Conservation (phyloP, 2,329 filamentous ascomycete genomes). For the Cladorrhinum sp. region DNA sequence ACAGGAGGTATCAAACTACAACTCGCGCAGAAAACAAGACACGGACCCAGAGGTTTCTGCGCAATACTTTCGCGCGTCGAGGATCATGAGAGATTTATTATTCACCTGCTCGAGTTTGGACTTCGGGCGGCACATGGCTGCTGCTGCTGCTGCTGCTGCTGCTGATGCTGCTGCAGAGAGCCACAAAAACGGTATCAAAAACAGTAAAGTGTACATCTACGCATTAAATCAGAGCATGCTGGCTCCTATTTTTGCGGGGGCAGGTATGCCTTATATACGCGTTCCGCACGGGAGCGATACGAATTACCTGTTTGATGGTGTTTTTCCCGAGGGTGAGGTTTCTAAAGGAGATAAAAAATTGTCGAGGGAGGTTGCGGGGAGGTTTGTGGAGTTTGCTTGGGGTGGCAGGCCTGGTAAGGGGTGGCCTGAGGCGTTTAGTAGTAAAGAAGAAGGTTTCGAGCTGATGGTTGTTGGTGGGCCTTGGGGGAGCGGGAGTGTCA, state of each 20-base stretch:
- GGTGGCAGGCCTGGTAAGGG: slow-evolving; percentile 20
- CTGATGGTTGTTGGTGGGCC: slow-evolving; percentile 27
- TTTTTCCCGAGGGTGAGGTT: slow-evolving; percentile 22
- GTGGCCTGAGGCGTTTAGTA: slow-evolving; percentile 27
- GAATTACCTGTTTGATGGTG: slow-evolving; percentile 28
- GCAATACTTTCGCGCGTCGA: slow-evolving; percentile 26
- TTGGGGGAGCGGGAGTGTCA: slow-evolving; percentile 19
- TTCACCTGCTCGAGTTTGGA: slow-evolving; percentile 28
- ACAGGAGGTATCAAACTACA: slow-evolving; percentile 23
- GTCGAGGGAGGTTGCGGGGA: slow-evolving; percentile 15
- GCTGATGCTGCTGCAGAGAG: too few relatives aligned
- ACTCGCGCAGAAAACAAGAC: slow-evolving; percentile 17
- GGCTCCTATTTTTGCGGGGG: slow-evolving; percentile 23
- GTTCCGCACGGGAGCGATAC: slow-evolving; percentile 28
- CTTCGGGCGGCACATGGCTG: slow-evolving; percentile 17
- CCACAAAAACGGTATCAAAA: too few relatives aligned
- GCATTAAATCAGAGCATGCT: slow-evolving; percentile 32
- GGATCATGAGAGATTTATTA: slow-evolving; percentile 26
- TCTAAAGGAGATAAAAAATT: slow-evolving; percentile 19
- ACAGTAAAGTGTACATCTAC: slow-evolving; percentile 25
- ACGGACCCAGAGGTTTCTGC: slow-evolving; percentile 23
- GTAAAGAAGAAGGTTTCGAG: slow-evolving; percentile 4
- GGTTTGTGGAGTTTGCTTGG: slow-evolving; percentile 29
- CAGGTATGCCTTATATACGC: slow-evolving; percentile 29
- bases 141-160: too few relatives aligned